A percentile compares a stretch with the other conserved stretches of the same genome.
phyloP scores from a whole-genome alignment of 352 stramenopile species.

The Thalassiosira ordinaria region DNA sequence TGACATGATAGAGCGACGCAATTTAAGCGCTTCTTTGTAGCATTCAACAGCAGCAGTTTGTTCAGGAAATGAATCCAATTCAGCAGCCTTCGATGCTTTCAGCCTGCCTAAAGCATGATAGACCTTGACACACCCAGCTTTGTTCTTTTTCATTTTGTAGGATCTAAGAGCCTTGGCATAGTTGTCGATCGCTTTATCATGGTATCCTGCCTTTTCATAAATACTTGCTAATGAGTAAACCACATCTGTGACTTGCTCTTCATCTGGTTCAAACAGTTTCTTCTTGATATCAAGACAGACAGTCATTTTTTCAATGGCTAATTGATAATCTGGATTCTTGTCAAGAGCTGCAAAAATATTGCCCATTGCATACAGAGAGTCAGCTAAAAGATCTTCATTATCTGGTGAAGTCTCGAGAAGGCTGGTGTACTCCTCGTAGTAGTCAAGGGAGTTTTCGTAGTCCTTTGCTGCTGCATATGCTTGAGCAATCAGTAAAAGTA shows the following conservation, averaged over 20 bases:
- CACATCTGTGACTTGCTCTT: conserved; percentile 56
- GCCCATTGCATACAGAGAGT: conserved; percentile 57
- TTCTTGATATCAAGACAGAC: conserved; percentile 59
- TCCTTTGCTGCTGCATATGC: conserved; percentile 44
- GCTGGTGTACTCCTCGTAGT: conserved; percentile 63
- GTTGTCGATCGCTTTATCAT: conserved; percentile 43
- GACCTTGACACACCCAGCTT: conserved; percentile 37
- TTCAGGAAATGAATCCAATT: conserved; percentile 43
- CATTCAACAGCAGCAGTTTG: conserved; percentile 54
- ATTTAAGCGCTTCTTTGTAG: conserved; percentile 58
- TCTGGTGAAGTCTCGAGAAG: conserved; percentile 33
- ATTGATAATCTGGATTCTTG: conserved; percentile 47
- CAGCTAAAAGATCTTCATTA: conserved; percentile 52
- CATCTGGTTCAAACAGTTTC: conserved; percentile 42
- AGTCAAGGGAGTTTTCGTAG: conserved; percentile 59
- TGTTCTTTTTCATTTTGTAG: conserved; percentile 61
- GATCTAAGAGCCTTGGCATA: conserved; percentile 48
- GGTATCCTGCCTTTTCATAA: conserved; percentile 50
- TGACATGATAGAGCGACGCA: conserved; percentile 51
- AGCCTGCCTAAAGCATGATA: conserved; percentile 51
- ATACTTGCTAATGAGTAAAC: conserved; percentile 47
- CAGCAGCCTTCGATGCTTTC: conserved; percentile 40
- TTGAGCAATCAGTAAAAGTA: conserved; percentile 59
- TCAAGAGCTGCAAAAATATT: conserved; percentile 45
- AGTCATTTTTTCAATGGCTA: conserved; percentile 56